phyloP scores from a whole-genome alignment of 768 basidiomycete species.

The Pleurotus giganteus region DNA sequence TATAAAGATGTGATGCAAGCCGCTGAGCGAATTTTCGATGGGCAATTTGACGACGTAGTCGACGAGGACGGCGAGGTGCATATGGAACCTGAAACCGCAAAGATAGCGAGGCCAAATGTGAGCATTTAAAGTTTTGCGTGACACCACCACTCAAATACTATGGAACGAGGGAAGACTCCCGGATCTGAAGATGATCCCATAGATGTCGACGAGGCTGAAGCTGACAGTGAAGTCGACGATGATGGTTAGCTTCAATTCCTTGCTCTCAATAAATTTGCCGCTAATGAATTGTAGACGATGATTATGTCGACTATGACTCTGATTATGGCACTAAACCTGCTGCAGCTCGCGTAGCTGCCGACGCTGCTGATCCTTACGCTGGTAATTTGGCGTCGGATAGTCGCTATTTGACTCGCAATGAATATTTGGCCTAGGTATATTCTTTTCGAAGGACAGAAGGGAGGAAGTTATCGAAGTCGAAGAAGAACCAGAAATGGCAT shows the following conservation, averaged over 20 bases:
- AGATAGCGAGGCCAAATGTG: slow-evolving; percentile 3
- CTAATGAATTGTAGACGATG: slow-evolving; percentile 38
- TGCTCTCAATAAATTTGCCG: background rate
- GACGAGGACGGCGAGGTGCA: slow-evolving; percentile 55
- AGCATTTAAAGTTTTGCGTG: background rate
- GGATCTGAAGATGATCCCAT: slow-evolving; percentile 46
- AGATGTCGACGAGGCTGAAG: slow-evolving; percentile 42
- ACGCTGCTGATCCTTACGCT: slow-evolving; percentile 82
- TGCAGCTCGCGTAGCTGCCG: slow-evolving; percentile 38
- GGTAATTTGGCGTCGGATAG: slow-evolving; percentile 40
- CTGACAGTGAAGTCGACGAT: slow-evolving; percentile 43
- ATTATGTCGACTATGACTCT: slow-evolving; percentile 80
- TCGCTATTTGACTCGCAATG: slow-evolving; percentile 4
- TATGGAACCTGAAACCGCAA: slow-evolving; percentile 26
- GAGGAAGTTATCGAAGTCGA: slow-evolving; percentile 93
- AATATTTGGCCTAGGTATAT: slow-evolving; percentile 40
- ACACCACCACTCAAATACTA: background rate
- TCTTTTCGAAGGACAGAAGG: slow-evolving; percentile 91
- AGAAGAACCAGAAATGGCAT: slow-evolving; percentile 62
- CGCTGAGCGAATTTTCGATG: slow-evolving; percentile 82
- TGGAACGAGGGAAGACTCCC: slow-evolving; percentile 45
- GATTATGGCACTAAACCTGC: slow-evolving; percentile 58
- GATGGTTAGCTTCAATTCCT: slow-evolving; percentile 32
- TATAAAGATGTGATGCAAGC: slow-evolving; percentile 92
- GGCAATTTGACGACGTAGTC: slow-evolving; percentile 75